Evolutionary conservation across 257 asterid genomes (phyloP).

Genomic region (Parsonsia alboflavescens): DNA sequence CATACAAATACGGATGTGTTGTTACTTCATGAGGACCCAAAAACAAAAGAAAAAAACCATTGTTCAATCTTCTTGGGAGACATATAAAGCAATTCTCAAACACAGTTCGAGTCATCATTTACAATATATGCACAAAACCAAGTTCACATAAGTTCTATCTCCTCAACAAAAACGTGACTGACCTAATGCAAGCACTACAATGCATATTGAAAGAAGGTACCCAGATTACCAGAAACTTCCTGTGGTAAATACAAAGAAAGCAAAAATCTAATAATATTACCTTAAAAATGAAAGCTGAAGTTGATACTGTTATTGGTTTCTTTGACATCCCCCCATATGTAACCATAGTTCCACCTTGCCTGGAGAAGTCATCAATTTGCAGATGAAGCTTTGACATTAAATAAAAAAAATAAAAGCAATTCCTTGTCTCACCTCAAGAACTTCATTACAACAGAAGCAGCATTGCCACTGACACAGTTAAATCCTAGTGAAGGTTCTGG

Average conservation of each 20-base stretch:
- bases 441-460: conserved; percentile 83
- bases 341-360: conserved; percentile 95
- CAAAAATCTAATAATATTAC: conserved; percentile 26
- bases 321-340: conserved; percentile 99
- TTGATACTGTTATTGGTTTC: conserved; percentile 78
- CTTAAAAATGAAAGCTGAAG: conserved; percentile 87
- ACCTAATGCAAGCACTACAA: neutral
- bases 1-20: neutral
- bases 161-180: neutral
- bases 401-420: conserved; percentile 2
- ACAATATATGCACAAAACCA: neutral
- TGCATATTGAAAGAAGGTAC: conserved; percentile 2
- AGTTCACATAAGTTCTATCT: neutral
- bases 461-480: conserved; percentile 94
- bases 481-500: conserved; percentile 87
- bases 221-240: neutral
- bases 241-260: neutral
- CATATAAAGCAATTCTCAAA: neutral
- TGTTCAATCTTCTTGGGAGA: neutral
- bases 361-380: conserved; percentile 27
- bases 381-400: conserved; percentile 9
- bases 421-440: conserved; percentile 57
- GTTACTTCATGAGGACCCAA: neutral
- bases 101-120: neutral
- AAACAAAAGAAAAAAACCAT: too few species aligned